phyloP scores from a whole-genome alignment of 2,329 filamentous ascomycete genomes.

The Neoscytalidium dimidiatum region DNA sequence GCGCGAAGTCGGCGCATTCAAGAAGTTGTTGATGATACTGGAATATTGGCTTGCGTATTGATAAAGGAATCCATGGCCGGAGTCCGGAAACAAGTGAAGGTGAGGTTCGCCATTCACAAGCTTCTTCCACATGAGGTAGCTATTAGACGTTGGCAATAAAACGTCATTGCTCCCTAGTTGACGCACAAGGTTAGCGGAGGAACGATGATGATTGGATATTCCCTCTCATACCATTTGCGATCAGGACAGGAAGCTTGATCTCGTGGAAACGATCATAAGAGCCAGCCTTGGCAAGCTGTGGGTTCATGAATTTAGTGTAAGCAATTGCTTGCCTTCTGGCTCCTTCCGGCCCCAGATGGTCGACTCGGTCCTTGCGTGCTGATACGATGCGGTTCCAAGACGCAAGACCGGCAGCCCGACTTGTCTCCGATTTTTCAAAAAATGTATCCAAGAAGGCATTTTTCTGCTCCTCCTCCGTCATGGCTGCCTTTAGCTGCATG shows the following conservation, averaged over 20 bases:
- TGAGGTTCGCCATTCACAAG: slow-evolving; percentile 23
- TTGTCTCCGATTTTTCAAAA: slow-evolving; percentile 22
- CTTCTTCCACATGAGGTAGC: slow-evolving; percentile 22
- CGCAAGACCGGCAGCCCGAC: slow-evolving; percentile 11
- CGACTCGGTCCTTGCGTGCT: not conserved
- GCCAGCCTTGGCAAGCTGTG: not conserved
- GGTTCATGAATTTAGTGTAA: slow-evolving; percentile 18
- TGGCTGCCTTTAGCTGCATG: not conserved
- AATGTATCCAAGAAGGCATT: slow-evolving; percentile 16
- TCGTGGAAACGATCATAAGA: slow-evolving; percentile 29
- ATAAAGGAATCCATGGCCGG: slow-evolving; percentile 28
- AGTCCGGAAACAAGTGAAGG: slow-evolving; percentile 25
- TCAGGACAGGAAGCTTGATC: slow-evolving; percentile 31
- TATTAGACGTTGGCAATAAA: slow-evolving; percentile 24
- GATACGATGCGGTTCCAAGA: slow-evolving; percentile 12
- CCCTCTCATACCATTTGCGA: slow-evolving; percentile 27
- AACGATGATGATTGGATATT: not conserved
- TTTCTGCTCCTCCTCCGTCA: slow-evolving; percentile 15
- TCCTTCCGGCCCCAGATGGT: slow-evolving; percentile 18
- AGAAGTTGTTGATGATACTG: slow-evolving; percentile 20
- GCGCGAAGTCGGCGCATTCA: not conserved
- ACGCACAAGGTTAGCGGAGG: not conserved
- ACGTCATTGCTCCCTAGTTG: slow-evolving; percentile 20
- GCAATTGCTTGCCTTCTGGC: slow-evolving; percentile 18
- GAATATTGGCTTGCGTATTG: slow-evolving; percentile 25